Evolutionary conservation across 306 rosid genomes (phyloP).

Genomic region (Benincasa hispida): DNA sequence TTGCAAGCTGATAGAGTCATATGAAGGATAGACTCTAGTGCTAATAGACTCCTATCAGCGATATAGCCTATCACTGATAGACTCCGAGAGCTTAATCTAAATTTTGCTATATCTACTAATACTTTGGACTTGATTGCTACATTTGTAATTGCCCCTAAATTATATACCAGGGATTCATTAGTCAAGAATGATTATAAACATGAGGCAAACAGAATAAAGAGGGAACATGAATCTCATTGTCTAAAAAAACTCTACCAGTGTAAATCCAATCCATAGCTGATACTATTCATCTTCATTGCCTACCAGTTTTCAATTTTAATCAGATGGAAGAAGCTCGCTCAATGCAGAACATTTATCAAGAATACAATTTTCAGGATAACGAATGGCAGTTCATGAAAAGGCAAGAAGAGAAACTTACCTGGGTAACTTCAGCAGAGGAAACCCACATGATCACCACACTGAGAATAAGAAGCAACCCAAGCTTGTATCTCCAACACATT

Average conservation of each 20-base stretch:
- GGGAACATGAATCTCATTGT: neutral
- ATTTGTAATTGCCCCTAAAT: no score
- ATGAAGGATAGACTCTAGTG: no score
- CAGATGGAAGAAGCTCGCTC: neutral
- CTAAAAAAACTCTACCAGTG: neutral
- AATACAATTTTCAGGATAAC: neutral
- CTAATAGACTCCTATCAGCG: no score
- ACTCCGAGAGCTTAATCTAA: no score
- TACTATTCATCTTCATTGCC: neutral
- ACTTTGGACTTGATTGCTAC: no score
- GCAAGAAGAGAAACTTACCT: slow-evolving; percentile 9
- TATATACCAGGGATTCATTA: neutral
- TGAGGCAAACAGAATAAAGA: neutral
- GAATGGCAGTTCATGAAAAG: neutral
- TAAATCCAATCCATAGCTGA: neutral
- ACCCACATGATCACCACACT: slow-evolving; percentile 21
- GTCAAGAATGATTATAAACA: neutral
- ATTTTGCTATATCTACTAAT: no score
- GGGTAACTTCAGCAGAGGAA: slow-evolving; percentile 22
- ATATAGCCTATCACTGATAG: no score
- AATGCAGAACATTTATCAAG: neutral
- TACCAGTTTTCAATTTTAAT: neutral
- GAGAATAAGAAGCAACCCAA: slow-evolving; percentile 18
- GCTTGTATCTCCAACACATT: slow-evolving; percentile 20
- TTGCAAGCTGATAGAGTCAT: no score